phyloP scores from a whole-genome alignment of 306 rosid genomes.

The Abrus precatorius region DNA sequence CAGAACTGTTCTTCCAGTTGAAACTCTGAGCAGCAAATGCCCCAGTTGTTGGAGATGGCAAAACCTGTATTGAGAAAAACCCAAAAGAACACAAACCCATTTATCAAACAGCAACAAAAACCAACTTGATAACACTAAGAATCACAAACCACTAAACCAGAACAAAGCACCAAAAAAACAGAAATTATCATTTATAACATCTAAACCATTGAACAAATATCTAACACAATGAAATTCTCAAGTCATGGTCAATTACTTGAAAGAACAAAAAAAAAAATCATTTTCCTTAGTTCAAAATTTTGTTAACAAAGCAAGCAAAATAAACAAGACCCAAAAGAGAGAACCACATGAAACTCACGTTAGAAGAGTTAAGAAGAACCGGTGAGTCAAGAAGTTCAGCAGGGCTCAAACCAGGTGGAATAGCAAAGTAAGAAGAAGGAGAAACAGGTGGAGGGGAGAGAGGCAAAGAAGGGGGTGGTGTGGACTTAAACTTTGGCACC shows the following conservation, averaged over 20 bases:
- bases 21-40: conserved; percentile 65
- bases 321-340: background rate
- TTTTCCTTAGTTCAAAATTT: background rate
- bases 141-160: background rate
- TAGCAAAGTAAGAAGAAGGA: conserved; percentile 83
- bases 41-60: conserved; percentile 97
- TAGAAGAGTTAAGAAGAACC: conserved; percentile 69
- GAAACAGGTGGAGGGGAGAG: conserved; percentile 77
- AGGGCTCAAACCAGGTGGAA: conserved; percentile 87
- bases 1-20: conserved; percentile 71
- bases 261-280: background rate
- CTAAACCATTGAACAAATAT: conserved; percentile 19
- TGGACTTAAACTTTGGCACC: conserved; percentile 88
- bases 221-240: background rate
- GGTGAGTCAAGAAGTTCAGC: conserved; percentile 94
- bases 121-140: background rate
- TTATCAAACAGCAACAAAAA: background rate
- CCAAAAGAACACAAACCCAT: conserved; percentile 17
- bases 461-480: conserved; percentile 85
- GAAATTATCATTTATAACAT: background rate
- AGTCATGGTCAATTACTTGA: background rate
- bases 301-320: background rate
- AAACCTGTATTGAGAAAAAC: conserved; percentile 50
- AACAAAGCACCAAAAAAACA: background rate
- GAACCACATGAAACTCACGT: conserved; percentile 55